phyloP scores from a whole-genome alignment of 2,329 filamentous ascomycete species.

The Ampelomyces quisqualis region DNA sequence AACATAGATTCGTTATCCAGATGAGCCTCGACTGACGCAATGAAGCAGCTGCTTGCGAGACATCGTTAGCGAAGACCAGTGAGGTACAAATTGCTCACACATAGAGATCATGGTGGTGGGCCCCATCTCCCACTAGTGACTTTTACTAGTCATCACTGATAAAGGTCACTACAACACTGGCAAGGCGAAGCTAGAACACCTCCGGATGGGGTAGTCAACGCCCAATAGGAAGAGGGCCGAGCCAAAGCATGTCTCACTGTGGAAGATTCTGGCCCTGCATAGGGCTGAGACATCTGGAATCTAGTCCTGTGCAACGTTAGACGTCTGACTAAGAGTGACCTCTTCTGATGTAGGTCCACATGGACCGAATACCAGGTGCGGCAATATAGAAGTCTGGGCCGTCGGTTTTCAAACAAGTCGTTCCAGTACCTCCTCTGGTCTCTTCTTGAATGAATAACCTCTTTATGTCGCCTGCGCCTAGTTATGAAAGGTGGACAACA shows the following conservation, averaged over 20 bases:
- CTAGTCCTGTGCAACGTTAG: slow-evolving; percentile 18
- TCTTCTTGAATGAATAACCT: background rate
- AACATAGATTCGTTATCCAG: too few relatives aligned
- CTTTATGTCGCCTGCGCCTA: background rate
- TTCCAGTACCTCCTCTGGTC: background rate
- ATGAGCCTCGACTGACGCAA: background rate
- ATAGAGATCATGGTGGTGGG: background rate
- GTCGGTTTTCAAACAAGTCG: too few relatives aligned
- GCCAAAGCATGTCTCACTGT: slow-evolving; percentile 12
- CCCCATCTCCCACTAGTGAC: background rate
- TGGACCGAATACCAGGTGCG: background rate
- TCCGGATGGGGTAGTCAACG: background rate
- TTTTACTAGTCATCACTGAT: background rate
- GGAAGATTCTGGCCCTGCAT: slow-evolving; percentile 29
- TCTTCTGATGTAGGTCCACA: background rate
- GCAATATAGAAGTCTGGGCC: background rate
- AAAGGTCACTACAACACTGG: background rate
- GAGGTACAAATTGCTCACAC: background rate
- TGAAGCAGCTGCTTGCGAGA: background rate
- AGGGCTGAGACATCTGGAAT: slow-evolving; percentile 29
- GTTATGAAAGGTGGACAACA: background rate
- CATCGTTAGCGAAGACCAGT: background rate
- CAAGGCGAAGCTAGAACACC: background rate
- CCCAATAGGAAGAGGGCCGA: background rate
- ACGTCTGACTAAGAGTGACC: slow-evolving; percentile 10